Evolutionary conservation across 768 basidiomycete genomes (phyloP).

Genomic region (Amanita pseudoporphyria): DNA sequence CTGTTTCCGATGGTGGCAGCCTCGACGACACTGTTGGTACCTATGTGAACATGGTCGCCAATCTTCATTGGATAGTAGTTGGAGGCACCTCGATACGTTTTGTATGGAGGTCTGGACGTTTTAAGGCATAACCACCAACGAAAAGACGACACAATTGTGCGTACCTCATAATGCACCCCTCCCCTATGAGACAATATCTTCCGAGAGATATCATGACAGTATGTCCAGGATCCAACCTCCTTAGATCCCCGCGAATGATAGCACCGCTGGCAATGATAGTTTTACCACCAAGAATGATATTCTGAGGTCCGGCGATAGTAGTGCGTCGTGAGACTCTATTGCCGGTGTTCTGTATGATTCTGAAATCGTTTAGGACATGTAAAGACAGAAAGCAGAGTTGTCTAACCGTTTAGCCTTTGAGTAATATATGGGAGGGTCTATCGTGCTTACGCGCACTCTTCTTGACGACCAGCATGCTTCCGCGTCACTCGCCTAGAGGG

Average conservation of each 20-base stretch:
- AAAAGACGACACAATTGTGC: background rate
- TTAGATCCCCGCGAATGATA: slow-evolving; percentile 89
- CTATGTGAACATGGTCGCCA: slow-evolving; percentile 92
- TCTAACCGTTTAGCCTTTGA: slow-evolving; percentile 65
- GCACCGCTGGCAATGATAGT: slow-evolving; percentile 88
- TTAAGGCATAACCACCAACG: background rate
- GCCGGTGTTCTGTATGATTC: slow-evolving; percentile 65
- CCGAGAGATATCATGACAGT: slow-evolving; percentile 92
- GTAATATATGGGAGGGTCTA: slow-evolving; percentile 74
- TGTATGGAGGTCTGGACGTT: slow-evolving; percentile 66
- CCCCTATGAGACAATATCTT: slow-evolving; percentile 85
- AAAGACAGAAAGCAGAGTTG: background rate
- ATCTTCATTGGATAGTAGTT: slow-evolving; percentile 99
- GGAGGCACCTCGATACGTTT: slow-evolving; percentile 83
- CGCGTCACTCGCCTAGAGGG: background rate
- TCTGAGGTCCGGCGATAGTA: slow-evolving; percentile 87
- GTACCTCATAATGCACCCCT: slow-evolving; percentile 82
- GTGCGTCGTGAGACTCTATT: slow-evolving; percentile 94
- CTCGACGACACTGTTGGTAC: slow-evolving; percentile 81
- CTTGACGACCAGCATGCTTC: background rate
- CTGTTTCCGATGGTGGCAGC: slow-evolving; percentile 93
- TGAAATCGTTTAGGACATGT: slow-evolving; percentile 2
- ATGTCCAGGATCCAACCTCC: slow-evolving; percentile 83
- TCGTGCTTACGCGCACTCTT: slow-evolving; percentile 14
- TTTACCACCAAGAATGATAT: slow-evolving; percentile 96